These are phyloP conservation scores for Cladosporium sp. DNA, from an alignment of 2,329 filamentous ascomycete genomes.

Conservation along the genomic window DNA sequence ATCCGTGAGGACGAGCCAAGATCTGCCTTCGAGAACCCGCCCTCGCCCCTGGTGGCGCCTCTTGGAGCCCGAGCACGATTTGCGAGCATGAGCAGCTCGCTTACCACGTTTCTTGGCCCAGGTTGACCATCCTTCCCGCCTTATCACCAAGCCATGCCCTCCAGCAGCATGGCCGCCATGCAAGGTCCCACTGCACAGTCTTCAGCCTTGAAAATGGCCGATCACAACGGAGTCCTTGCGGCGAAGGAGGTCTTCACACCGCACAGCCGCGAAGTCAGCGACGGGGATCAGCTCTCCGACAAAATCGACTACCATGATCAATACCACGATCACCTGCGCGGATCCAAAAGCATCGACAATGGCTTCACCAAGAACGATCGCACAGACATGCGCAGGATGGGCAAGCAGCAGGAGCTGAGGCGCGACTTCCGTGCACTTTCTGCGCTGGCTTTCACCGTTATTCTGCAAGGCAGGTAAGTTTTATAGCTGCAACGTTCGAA, in stretches of 20 bases:
- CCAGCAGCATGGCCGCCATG: not conserved
- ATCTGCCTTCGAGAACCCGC: not conserved
- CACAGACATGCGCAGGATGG: constrained; percentile 44
- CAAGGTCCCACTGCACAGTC: not conserved
- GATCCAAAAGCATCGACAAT: constrained; percentile 12
- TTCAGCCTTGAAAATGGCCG: not conserved
- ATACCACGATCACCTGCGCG: constrained; percentile 19
- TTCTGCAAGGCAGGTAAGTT: constrained; percentile 17
- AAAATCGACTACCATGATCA: constrained; percentile 20
- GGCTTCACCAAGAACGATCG: constrained; percentile 29
- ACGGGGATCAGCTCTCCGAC: constrained; percentile 18
- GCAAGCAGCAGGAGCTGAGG: constrained; percentile 46
- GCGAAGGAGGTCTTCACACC: constrained; percentile 4
- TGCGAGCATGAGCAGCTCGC: not conserved
- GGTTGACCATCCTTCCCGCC: not conserved
- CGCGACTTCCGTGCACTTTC: constrained; percentile 47
- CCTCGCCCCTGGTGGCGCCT: constrained; percentile 5
- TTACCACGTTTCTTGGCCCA: not conserved
- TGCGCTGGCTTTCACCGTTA: constrained; percentile 22
- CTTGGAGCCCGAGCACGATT: not conserved
- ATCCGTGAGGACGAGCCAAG: not conserved
- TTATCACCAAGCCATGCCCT: not conserved
- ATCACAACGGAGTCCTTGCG: not conserved
- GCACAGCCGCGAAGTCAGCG: constrained; percentile 8
- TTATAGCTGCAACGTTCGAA: not conserved